Evolutionary conservation across 805 yeast genomes (phyloP).

Genomic region (Wickerhamomyces kurtzmanii): DNA sequence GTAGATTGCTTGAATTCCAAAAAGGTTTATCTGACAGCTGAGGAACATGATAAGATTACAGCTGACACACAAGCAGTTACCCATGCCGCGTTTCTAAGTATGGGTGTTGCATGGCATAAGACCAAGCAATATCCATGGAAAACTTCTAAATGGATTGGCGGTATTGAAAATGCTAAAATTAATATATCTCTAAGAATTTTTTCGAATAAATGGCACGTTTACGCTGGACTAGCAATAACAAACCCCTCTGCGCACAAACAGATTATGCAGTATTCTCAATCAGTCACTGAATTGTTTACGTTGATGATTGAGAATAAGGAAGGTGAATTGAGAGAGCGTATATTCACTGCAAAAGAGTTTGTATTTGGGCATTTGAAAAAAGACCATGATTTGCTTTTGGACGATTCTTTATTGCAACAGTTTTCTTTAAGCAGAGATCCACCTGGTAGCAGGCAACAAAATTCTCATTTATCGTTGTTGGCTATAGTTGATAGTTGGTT

Average conservation of each 20-base stretch:
- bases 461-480: slow-evolving; percentile 80
- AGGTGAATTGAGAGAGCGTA: slow-evolving; percentile 46
- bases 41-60: slow-evolving; percentile 87
- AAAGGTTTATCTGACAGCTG: slow-evolving; percentile 67
- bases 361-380: slow-evolving; percentile 64
- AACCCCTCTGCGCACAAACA: slow-evolving; percentile 93
- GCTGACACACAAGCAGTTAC: slow-evolving; percentile 99
- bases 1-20: slow-evolving; percentile 72
- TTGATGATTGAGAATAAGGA: slow-evolving; percentile 66
- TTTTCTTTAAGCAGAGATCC: slow-evolving; percentile 72
- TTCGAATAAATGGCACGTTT: slow-evolving; percentile 96
- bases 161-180: slow-evolving; percentile 91
- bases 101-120: slow-evolving; percentile 95
- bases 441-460: slow-evolving; percentile 41
- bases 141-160: slow-evolving; percentile 78
- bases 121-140: slow-evolving; percentile 88
- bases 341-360: slow-evolving; percentile 55
- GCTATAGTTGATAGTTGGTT: slow-evolving; percentile 95
- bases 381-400: slow-evolving; percentile 54
- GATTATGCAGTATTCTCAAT: slow-evolving; percentile 78
- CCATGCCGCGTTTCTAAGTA: slow-evolving; percentile 91
- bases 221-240: slow-evolving; percentile 94
- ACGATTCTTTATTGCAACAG: slow-evolving; percentile 68
- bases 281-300: slow-evolving; percentile 75
- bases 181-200: slow-evolving; percentile 86